Base-by-base conservation (phyloP, 2,329 filamentous ascomycete genomes). In the Stylonectria norvegica region DNA sequence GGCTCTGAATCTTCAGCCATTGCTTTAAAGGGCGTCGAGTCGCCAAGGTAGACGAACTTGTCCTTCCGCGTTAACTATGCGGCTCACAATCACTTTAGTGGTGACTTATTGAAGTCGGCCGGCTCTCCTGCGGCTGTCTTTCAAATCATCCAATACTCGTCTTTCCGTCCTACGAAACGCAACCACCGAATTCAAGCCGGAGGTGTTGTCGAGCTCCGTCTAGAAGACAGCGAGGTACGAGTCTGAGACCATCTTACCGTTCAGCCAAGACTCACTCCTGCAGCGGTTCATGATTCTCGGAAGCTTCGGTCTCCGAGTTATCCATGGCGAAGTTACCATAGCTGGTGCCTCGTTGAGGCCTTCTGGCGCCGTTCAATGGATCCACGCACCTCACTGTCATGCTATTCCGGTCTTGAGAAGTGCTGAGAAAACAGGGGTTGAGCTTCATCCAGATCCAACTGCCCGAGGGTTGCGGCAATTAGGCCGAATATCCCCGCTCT, bases 301-400 rank as follows among this genome's bases (percentile, higher is more conserved):
- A 1, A 81, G 78, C 53, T 93, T 81, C 60, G 78, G 81, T 12
- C 59, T 91, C 20, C 69, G 68, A 10, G 72, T 91, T 0, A 54
- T 68, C 7, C 70, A 70, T 37, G 87, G 87, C 2, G 71, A 80
- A 30, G 67, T 85, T 17, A 81, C 77, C 1, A 61, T 91, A 18
- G 75, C 79, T 11, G 85, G 86, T 12, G 80, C 85, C 5, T 76
- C 72, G 5, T 59, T 91, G 4, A 66, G 68, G 9, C 59, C 73
- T 2, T 68, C 71, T 0, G 64, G 71, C 18, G 60, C 53, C 1
- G 57, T 67, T 5, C 67, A 75, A 48, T 81, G 76, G 69, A 70
- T 87, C 12, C 79, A 78, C 59, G 83, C 85, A 12, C 78, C 85
- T 2, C 74, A 76, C 29, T 86, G 82, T 25, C 79, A 88, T 56